These are phyloP conservation scores for Chaetomiaceae sp. DNA, from an alignment of 2,329 filamentous ascomycete species.

Conservation along the genomic window DNA sequence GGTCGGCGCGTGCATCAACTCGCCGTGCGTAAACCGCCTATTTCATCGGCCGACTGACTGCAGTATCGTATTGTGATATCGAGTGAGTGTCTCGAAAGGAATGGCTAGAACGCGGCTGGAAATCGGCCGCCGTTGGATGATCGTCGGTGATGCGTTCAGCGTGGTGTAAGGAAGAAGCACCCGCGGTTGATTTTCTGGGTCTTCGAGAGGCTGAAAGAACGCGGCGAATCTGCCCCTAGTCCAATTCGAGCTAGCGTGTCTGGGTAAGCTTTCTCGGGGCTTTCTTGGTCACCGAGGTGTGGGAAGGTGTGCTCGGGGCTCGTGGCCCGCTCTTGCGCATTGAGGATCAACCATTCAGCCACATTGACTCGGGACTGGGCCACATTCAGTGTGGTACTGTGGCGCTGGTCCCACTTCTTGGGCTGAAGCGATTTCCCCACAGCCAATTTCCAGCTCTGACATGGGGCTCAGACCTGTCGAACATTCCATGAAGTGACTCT, in stretches of 20 bases:
- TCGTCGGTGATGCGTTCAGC: constrained; percentile 6
- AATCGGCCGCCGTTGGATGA: constrained; percentile 3
- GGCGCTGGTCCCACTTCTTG: too few relatives aligned
- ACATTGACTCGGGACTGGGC: too few relatives aligned
- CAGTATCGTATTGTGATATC: not conserved
- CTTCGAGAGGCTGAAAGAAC: constrained; percentile 23
- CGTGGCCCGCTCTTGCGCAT: too few relatives aligned
- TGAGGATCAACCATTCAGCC: too few relatives aligned
- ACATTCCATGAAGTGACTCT: too few relatives aligned
- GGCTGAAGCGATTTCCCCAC: too few relatives aligned
- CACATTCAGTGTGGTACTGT: too few relatives aligned
- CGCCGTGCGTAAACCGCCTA: constrained; percentile 16
- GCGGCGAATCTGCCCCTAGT: constrained; percentile 15
- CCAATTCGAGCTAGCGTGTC: constrained; percentile 7
- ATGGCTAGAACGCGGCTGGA: constrained; percentile 8
- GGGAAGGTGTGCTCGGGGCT: too few relatives aligned
- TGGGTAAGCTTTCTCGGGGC: not conserved
- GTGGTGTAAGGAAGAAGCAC: constrained; percentile 4
- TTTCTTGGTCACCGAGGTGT: too few relatives aligned
- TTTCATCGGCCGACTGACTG: constrained; percentile 15
- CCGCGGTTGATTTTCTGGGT: constrained; percentile 16
- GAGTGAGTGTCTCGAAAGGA: not conserved
- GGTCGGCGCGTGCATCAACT: constrained; percentile 24
- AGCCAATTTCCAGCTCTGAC: too few relatives aligned
- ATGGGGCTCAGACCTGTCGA: too few relatives aligned